phyloP scores from a whole-genome alignment of 306 rosid genomes.

The Elaeagnus macrophylla region DNA sequence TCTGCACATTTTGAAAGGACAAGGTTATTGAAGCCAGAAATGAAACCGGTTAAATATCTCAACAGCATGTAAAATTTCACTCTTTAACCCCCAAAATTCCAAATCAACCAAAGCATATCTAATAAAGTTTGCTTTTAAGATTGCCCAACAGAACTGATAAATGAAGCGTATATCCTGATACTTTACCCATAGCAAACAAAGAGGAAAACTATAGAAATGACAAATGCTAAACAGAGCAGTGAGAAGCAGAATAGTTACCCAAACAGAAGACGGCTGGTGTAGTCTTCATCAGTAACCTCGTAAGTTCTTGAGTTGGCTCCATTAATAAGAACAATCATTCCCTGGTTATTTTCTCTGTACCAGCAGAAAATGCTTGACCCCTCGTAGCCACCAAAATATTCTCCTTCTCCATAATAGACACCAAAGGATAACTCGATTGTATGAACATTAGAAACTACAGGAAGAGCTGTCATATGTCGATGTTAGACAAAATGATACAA shows the following conservation, averaged over 20 bases:
- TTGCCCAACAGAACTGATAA: too few relatives aligned
- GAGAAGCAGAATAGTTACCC: conserved; percentile 46
- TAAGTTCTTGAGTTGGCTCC: conserved; percentile 63
- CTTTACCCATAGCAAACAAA: neutral
- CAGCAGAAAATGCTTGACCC: conserved; percentile 84
- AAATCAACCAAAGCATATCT: too few relatives aligned
- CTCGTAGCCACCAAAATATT: conserved; percentile 93
- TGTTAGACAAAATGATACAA: conserved; percentile 10
- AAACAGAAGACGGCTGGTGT: conserved; percentile 63
- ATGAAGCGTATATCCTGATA: neutral
- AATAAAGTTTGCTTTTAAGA: too few relatives aligned
- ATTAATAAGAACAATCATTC: conserved; percentile 49
- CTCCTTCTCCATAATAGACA: conserved; percentile 78
- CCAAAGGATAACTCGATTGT: conserved; percentile 60
- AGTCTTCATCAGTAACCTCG: conserved; percentile 68
- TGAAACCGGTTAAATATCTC: too few relatives aligned
- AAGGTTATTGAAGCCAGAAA: too few relatives aligned
- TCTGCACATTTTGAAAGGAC: too few relatives aligned
- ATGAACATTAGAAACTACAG: conserved; percentile 55
- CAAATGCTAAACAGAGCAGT: neutral
- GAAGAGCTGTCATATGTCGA: conserved; percentile 62
- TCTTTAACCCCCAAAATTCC: too few relatives aligned
- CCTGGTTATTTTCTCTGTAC: conserved; percentile 78
- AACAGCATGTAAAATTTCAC: too few relatives aligned
- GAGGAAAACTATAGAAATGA: neutral